These are phyloP conservation scores for Phytophthora agathidicida DNA, from an alignment of 352 stramenopile species.

Conservation along the genomic window DNA sequence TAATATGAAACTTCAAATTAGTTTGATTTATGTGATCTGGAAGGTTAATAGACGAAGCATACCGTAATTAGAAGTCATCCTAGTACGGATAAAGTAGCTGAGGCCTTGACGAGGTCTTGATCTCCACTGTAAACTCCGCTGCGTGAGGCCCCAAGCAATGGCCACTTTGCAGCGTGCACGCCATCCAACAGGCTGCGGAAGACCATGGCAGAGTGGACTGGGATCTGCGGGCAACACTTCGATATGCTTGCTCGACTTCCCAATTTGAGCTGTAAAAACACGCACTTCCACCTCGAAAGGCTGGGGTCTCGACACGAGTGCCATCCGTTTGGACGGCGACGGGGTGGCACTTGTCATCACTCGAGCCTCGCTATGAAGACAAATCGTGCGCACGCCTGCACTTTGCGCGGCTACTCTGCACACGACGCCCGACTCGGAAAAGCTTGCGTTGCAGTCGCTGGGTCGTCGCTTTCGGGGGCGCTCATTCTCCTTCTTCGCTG, in stretches of 20 bases:
- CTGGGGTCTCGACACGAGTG: not conserved
- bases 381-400: conserved; percentile 25
- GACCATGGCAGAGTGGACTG: not conserved
- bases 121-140: no score
- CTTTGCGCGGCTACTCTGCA: conserved; percentile 1
- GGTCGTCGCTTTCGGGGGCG: conserved; percentile 4
- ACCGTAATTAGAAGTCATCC: no score
- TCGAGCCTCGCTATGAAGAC: conserved; percentile 21
- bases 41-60: no score
- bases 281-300: not conserved
- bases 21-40: not conserved
- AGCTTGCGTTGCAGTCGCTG: conserved; percentile 17
- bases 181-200: conserved; percentile 4
- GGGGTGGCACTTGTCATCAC: conserved; percentile 12
- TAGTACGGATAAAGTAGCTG: no score
- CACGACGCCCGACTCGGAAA: conserved; percentile 8
- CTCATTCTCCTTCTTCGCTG: conserved; percentile 34
- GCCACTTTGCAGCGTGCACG: no score
- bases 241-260: conserved; percentile 19
- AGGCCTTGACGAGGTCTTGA: no score
- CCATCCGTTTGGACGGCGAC: conserved; percentile 14
- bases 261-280: conserved; percentile 21
- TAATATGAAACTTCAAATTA: conserved; percentile 9
- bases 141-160: no score
- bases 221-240: not conserved